phyloP scores from a whole-genome alignment of 495 filamentous ascomycete genomes.

The Chlorociboria aeruginascens region DNA sequence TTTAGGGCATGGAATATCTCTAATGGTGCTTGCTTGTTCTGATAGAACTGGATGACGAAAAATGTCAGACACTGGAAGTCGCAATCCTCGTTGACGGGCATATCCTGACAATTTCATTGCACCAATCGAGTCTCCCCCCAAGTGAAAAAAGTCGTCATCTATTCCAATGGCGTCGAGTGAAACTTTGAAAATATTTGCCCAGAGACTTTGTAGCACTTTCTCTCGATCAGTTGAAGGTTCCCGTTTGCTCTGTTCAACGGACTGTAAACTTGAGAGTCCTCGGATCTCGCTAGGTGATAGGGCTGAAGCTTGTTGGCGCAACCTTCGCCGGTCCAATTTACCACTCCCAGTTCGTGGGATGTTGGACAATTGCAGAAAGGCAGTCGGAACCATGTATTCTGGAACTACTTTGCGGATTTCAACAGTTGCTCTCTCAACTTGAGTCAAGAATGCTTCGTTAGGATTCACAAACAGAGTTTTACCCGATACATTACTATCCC shows the following conservation, averaged over 20 bases:
- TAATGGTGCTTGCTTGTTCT: not conserved
- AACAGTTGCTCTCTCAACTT: not conserved
- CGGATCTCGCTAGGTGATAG: not conserved
- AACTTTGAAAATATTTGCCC: not conserved
- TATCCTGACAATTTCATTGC: no score
- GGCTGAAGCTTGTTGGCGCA: not conserved
- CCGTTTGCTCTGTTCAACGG: not conserved
- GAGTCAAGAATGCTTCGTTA: not conserved
- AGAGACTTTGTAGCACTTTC: not conserved
- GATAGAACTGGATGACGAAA: not conserved
- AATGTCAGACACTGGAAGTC: no score
- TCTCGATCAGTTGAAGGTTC: not conserved
- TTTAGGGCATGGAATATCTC: no score
- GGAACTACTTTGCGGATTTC: not conserved
- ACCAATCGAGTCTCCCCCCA: no score
- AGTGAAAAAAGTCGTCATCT: not conserved
- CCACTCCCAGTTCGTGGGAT: slow-evolving; percentile 1
- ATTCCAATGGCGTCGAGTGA: slow-evolving; percentile 9
- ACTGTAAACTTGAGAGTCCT: not conserved
- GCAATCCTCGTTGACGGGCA: no score
- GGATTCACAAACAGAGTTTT: not conserved
- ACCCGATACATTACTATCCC: not conserved
- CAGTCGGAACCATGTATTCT: slow-evolving; percentile 18
- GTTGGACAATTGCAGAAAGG: slow-evolving; percentile 7
- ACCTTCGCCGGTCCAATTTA: slow-evolving; percentile 1